Evolutionary conservation across 495 filamentous ascomycete genomes (phyloP).

Genomic region (Neurospora sp.): DNA sequence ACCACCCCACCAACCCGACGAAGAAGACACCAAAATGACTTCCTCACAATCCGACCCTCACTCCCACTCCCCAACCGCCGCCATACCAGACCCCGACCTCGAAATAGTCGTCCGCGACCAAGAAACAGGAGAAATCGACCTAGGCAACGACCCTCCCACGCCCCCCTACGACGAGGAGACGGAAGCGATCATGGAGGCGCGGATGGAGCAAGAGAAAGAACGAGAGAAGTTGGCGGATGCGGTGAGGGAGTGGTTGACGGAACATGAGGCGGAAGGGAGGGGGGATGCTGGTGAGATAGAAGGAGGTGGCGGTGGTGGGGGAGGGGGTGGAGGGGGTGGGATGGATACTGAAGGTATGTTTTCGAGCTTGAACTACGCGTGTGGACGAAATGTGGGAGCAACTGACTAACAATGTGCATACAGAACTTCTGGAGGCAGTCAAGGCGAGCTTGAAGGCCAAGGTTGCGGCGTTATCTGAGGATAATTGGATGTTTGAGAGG

Average conservation of each 20-base stretch:
- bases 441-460: conserved; percentile 62
- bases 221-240: conserved; percentile 41
- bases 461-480: conserved; percentile 63
- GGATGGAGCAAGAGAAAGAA: conserved; percentile 38
- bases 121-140: conserved; percentile 56
- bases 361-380: not conserved
- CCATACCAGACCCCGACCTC: conserved; percentile 25
- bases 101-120: conserved; percentile 71
- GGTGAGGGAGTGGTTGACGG: conserved; percentile 31
- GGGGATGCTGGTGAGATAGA: not conserved
- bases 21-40: not conserved
- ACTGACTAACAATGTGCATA: not conserved
- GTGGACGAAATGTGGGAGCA: not conserved
- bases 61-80: not conserved
- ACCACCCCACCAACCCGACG: not conserved
- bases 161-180: conserved; percentile 45
- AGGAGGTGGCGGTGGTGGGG: not conserved
- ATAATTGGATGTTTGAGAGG: conserved; percentile 86
- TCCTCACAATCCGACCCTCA: not conserved
- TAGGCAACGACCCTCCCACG: conserved; percentile 51
- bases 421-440: conserved; percentile 64
- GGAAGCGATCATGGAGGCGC: conserved; percentile 34
- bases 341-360: not conserved
- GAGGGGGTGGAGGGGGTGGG: not conserved
- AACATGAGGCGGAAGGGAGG: not conserved